Percentiles rank a stretch among this genome's conserved stretches.
Evolutionary conservation across 2,329 filamentous ascomycete species (phyloP).

Genomic region (Colletotrichum tanaceti): DNA sequence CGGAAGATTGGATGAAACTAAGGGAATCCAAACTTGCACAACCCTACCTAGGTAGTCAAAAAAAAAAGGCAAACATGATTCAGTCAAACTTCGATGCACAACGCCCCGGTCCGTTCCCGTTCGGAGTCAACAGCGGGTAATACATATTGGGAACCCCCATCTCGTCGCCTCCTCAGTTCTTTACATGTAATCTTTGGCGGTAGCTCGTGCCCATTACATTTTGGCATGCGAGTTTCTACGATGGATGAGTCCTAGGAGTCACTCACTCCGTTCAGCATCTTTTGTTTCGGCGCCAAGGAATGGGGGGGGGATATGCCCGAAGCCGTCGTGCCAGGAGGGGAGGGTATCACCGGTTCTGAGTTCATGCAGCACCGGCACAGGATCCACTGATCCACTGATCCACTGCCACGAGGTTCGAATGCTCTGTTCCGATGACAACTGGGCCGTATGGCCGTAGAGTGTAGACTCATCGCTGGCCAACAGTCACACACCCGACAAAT

Average conservation of each 20-base stretch:
- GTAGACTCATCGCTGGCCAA: neutral
- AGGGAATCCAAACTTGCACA: neutral
- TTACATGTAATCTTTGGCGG: too few species aligned
- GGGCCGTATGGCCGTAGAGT: neutral
- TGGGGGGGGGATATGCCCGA: constrained; percentile 26
- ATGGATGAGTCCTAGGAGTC: neutral
- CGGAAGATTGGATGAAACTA: constrained; percentile 23
- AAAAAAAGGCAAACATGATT: constrained; percentile 30
- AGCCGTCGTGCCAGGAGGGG: constrained; percentile 1
- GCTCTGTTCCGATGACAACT: neutral
- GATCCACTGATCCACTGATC: constrained; percentile 13
- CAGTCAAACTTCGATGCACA: constrained; percentile 13
- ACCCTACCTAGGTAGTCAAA: neutral
- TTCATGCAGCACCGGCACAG: too few species aligned
- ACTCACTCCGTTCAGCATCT: too few species aligned
- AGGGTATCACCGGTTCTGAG: constrained; percentile 11
- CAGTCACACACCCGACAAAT: neutral
- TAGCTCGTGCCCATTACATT: too few species aligned
- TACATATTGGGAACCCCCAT: neutral
- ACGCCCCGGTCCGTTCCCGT: neutral
- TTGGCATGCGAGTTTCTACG: neutral
- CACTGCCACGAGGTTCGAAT: constrained; percentile 25
- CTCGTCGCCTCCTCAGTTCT: too few species aligned
- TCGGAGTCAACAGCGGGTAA: neutral
- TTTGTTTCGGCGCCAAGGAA: constrained; percentile 12